Evolutionary conservation across 23 red algal species (phyloP).

Genomic region (Gracilaria domingensis): DNA sequence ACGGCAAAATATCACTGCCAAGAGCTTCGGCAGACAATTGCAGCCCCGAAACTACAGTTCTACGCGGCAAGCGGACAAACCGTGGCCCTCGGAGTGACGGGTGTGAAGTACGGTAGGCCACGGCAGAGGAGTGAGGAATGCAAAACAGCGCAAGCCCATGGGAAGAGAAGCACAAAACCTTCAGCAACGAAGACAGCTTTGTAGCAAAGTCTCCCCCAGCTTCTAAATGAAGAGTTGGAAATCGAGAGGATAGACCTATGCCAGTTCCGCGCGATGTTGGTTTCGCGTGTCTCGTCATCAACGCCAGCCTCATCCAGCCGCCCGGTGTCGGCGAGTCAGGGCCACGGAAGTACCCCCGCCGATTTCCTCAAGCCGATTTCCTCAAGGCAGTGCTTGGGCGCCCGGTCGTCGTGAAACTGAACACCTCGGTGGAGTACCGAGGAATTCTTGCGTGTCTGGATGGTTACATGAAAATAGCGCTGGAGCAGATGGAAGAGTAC

Average conservation of each 20-base stretch:
- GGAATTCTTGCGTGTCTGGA: conserved; percentile 94
- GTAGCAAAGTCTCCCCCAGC: not conserved
- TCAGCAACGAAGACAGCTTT: not conserved
- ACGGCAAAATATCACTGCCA: not conserved
- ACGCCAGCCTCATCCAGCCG: conserved; percentile 1
- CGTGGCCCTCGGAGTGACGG: not conserved
- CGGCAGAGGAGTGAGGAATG: conserved; percentile 8
- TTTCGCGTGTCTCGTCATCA: not conserved
- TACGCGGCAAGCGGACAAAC: not conserved
- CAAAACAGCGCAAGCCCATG: not conserved
- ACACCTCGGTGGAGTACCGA: conserved; percentile 89
- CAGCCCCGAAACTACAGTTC: not conserved
- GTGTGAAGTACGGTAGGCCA: not conserved
- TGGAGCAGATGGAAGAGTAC: conserved; percentile 96
- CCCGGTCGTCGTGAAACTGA: conserved; percentile 94
- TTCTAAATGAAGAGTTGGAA: not conserved
- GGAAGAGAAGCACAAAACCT: not conserved
- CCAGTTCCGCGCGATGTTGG: no score
- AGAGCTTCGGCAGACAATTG: not conserved
- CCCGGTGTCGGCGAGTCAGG: conserved; percentile 33
- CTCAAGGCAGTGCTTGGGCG: conserved; percentile 87
- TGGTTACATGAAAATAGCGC: conserved; percentile 99
- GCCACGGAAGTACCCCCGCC: conserved; percentile 79
- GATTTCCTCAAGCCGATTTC: no score
- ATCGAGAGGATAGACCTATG: no score